phyloP scores from a whole-genome alignment of 495 filamentous ascomycete genomes.

The Aspergillus wentii region DNA sequence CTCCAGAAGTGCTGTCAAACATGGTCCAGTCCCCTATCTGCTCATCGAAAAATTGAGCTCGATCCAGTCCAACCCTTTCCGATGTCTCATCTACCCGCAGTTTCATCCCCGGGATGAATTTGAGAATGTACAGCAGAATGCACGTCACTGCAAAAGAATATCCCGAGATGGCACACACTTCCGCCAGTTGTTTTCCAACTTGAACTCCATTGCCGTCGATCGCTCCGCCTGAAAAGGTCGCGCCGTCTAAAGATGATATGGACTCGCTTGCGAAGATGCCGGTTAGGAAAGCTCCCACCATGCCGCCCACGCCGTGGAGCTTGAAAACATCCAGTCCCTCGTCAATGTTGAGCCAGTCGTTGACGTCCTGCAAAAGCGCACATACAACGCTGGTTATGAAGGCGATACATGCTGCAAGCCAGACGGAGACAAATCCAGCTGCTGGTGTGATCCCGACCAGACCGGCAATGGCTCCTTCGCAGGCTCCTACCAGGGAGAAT shows the following conservation, averaged over 20 bases:
- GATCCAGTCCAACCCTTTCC: constrained; percentile 53
- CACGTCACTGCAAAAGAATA: constrained; percentile 54
- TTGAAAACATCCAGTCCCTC: constrained; percentile 62
- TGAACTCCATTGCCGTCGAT: constrained; percentile 56
- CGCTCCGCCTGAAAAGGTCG: constrained; percentile 41
- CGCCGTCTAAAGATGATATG: constrained; percentile 44
- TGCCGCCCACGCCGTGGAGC: constrained; percentile 57
- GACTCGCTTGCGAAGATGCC: constrained; percentile 53
- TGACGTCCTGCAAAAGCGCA: constrained; percentile 45
- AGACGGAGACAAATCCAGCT: constrained; percentile 53
- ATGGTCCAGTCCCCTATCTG: constrained; percentile 47
- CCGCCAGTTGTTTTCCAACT: constrained; percentile 55
- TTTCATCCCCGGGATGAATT: constrained; percentile 54
- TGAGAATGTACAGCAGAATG: constrained; percentile 49
- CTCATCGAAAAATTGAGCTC: constrained; percentile 55
- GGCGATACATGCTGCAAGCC: constrained; percentile 54
- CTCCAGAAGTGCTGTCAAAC: too few species aligned
- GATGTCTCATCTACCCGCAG: constrained; percentile 51
- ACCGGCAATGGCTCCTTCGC: constrained; percentile 59
- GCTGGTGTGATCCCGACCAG: constrained; percentile 63
- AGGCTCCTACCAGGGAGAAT: constrained; percentile 57
- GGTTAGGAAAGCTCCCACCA: constrained; percentile 57
- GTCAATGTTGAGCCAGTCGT: constrained; percentile 54
- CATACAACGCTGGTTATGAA: constrained; percentile 53
- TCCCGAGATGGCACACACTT: constrained; percentile 50